Percentiles rank a stretch among this genome's conserved stretches.
Evolutionary conservation across 768 basidiomycete species (phyloP).

Genomic region (Grammothele lineata): DNA sequence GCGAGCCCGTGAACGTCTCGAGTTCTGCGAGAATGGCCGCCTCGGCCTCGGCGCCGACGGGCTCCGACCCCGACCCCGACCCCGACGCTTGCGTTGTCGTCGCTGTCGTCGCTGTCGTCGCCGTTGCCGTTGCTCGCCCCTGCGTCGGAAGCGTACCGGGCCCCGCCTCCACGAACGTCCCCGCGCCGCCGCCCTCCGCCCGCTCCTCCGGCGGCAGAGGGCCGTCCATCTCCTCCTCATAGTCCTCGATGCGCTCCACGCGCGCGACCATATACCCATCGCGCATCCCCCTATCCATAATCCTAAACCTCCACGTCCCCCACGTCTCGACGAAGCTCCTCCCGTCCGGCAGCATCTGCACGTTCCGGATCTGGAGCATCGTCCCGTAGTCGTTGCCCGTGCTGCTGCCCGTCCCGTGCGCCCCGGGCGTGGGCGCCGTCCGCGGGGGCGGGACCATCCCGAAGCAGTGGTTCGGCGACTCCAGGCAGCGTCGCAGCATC

Average conservation of each 20-base stretch:
- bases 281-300: slow-evolving; percentile 75
- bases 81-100: too few relatives aligned
- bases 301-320: slow-evolving; percentile 74
- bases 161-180: too few relatives aligned
- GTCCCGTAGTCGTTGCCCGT: slow-evolving; percentile 79
- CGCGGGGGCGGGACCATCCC: slow-evolving; percentile 86
- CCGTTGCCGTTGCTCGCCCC: too few relatives aligned
- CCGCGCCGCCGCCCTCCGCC: too few relatives aligned
- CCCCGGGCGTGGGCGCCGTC: slow-evolving; percentile 26
- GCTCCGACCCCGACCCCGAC: too few relatives aligned
- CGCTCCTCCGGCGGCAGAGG: too few relatives aligned
- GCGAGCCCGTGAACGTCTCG: too few relatives aligned
- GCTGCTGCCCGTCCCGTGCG: slow-evolving; percentile 34
- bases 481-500: slow-evolving; percentile 95
- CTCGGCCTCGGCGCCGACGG: too few relatives aligned
- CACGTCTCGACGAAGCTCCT: slow-evolving; percentile 79
- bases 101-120: too few relatives aligned
- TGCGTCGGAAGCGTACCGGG: too few relatives aligned
- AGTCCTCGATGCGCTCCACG: slow-evolving; percentile 47
- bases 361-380: slow-evolving; percentile 84
- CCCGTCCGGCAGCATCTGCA: slow-evolving; percentile 87
- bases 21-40: too few relatives aligned
- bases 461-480: slow-evolving; percentile 70
- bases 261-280: slow-evolving; percentile 91
- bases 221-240: too few relatives aligned